Conservation (phyloP, 2,329 filamentous ascomycete genomes). For the Thermomyces lanuginosus region DNA sequence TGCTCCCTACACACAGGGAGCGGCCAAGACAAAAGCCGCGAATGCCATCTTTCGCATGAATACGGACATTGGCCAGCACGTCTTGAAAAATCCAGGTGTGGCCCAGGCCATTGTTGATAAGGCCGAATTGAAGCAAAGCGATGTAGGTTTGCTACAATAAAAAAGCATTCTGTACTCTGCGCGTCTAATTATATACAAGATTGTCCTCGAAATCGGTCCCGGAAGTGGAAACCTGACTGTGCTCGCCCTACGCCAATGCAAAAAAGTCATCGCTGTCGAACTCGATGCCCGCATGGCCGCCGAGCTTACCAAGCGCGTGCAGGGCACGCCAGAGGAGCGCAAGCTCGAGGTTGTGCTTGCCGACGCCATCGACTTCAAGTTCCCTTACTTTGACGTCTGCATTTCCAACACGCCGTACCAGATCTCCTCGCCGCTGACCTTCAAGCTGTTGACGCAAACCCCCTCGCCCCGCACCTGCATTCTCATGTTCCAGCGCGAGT, state of each 20-base stretch:
- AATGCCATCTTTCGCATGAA: conserved; percentile 98
- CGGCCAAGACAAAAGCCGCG: conserved; percentile 34
- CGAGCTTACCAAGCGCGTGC: conserved; percentile 83
- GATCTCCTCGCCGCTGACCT: conserved; percentile 84
- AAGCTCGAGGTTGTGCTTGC: conserved; percentile 77
- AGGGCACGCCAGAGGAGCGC: conserved; percentile 70
- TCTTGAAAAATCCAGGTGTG: conserved; percentile 81
- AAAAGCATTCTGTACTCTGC: not conserved
- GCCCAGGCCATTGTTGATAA: conserved; percentile 72
- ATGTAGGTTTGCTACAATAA: conserved; percentile 32
- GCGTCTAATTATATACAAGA: conserved; percentile 23
- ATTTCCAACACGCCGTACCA: conserved; percentile 64
- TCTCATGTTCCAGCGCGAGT: conserved; percentile 95
- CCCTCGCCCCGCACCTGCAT: conserved; percentile 81
- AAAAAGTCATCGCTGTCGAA: conserved; percentile 72
- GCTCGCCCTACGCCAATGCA: conserved; percentile 72
- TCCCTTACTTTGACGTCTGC: conserved; percentile 67
- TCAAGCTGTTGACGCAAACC: conserved; percentile 68
- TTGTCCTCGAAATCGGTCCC: conserved; percentile 81
- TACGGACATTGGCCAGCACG: conserved; percentile 75
- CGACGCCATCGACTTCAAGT: conserved; percentile 78
- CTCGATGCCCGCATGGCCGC: conserved; percentile 93
- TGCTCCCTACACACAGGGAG: conserved; percentile 22
- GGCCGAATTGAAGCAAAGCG: conserved; percentile 76
- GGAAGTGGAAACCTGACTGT: conserved; percentile 82